phyloP scores from a whole-genome alignment of 1,139 yeast species.

The Ashbya aceris region DNA sequence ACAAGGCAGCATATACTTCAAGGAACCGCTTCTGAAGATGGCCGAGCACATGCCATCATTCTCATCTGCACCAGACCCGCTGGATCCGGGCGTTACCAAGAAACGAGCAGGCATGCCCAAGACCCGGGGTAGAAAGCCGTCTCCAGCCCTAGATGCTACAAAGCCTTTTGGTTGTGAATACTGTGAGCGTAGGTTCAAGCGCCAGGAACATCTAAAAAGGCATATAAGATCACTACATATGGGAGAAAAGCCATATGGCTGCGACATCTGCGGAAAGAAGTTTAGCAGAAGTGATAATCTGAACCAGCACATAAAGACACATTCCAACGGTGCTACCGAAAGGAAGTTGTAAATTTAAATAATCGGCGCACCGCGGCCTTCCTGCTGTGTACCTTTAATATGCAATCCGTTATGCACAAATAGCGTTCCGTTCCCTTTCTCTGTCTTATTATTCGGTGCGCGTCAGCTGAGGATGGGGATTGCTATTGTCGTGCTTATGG shows the following conservation, averaged over 20 bases:
- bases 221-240: conserved; percentile 70
- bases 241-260: conserved; percentile 64
- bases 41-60: neutral
- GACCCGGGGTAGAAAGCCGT: conserved; percentile 35
- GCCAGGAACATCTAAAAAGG: conserved; percentile 73
- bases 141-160: conserved; percentile 30
- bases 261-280: conserved; percentile 61
- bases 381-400: too few relatives aligned
- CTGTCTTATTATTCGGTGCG: too few relatives aligned
- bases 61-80: neutral
- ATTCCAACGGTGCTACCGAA: conserved; percentile 20
- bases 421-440: too few relatives aligned
- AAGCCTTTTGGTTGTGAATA: conserved; percentile 33
- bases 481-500: neutral
- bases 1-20: neutral
- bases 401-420: too few relatives aligned
- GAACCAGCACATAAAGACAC: conserved; percentile 69
- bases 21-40: neutral
- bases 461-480: neutral
- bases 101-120: conserved; percentile 23
- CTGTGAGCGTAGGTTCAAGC: conserved; percentile 56
- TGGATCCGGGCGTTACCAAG: conserved; percentile 6
- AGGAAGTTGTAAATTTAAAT: neutral
- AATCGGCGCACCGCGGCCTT: too few relatives aligned
- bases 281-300: conserved; percentile 70